Evolutionary conservation across 768 basidiomycete species (phyloP).

Genomic region (Mrakia hoshinonis): DNA sequence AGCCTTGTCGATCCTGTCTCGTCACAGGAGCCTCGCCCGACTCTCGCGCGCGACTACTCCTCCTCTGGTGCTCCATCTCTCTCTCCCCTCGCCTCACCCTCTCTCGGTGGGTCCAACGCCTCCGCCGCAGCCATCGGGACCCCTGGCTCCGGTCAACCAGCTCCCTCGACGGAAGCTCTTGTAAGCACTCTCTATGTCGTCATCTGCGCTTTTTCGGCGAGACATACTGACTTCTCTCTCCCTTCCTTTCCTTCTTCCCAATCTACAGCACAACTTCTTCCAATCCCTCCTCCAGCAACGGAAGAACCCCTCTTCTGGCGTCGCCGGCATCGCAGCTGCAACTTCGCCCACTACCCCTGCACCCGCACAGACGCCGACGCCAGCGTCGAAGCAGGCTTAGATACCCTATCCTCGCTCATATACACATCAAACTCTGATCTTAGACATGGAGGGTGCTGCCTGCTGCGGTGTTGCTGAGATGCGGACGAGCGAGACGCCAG

Average conservation of each 20-base stretch:
- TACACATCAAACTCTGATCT: too few species aligned
- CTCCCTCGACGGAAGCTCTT: slow-evolving; percentile 18
- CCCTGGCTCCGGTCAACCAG: neutral
- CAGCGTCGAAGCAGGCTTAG: too few species aligned
- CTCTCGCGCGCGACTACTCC: neutral
- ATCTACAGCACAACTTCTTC: slow-evolving; percentile 27
- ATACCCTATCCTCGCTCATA: too few species aligned
- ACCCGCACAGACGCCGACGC: too few species aligned
- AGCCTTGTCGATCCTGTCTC: neutral
- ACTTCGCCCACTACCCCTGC: too few species aligned
- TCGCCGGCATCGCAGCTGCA: neutral
- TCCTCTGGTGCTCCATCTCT: neutral
- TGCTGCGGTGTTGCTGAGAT: too few species aligned
- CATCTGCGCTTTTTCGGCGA: too few species aligned
- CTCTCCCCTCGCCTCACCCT: neutral
- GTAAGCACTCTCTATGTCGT: too few species aligned
- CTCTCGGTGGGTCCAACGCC: neutral
- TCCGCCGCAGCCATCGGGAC: neutral
- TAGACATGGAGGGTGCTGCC: too few species aligned
- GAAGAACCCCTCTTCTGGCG: slow-evolving; percentile 5
- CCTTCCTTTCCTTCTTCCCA: neutral
- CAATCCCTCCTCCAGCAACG: slow-evolving; percentile 12
- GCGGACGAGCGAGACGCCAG: too few species aligned
- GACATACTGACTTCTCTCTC: neutral
- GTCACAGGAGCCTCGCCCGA: neutral